These are phyloP conservation scores for Pisolithus sp. DNA, from an alignment of 768 basidiomycete species.

Conservation along the genomic window DNA sequence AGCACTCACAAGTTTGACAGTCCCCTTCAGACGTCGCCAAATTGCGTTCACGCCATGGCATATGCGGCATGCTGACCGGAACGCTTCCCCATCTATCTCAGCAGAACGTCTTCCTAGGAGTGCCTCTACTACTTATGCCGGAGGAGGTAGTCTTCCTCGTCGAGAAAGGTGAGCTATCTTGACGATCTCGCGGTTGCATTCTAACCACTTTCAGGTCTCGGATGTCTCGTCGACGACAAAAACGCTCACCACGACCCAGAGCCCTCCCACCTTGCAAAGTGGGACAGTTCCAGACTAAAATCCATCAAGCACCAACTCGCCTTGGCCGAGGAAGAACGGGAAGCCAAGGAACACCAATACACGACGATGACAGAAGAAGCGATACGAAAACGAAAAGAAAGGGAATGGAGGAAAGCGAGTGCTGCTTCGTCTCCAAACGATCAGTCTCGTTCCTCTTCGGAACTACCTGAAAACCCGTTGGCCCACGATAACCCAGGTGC, in stretches of 20 bases:
- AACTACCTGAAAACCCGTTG: not conserved
- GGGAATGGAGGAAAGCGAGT: conserved; percentile 44
- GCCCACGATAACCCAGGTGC: not conserved
- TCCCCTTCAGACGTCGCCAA: conserved; percentile 60
- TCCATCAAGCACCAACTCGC: conserved; percentile 43
- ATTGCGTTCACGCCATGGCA: conserved; percentile 71
- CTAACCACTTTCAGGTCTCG: conserved; percentile 47
- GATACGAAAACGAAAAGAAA: conserved; percentile 62
- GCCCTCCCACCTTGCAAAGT: conserved; percentile 39
- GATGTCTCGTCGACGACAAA: conserved; percentile 70
- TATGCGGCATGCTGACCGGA: conserved; percentile 82
- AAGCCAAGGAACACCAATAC: conserved; percentile 35
- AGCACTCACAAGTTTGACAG: not conserved
- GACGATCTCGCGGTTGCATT: not conserved
- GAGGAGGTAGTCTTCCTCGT: conserved; percentile 91
- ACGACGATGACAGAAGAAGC: conserved; percentile 57
- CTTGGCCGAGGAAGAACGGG: conserved; percentile 44
- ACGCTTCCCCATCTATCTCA: conserved; percentile 93
- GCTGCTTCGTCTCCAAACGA: conserved; percentile 16
- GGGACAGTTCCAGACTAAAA: conserved; percentile 47
- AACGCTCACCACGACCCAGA: conserved; percentile 49
- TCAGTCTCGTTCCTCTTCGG: conserved; percentile 1
- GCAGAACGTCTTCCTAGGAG: conserved; percentile 92
- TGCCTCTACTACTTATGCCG: conserved; percentile 82
- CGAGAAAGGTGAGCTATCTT: conserved; percentile 53